phyloP scores from a whole-genome alignment of 305 asterid species.

The Fraxinus platypoda region DNA sequence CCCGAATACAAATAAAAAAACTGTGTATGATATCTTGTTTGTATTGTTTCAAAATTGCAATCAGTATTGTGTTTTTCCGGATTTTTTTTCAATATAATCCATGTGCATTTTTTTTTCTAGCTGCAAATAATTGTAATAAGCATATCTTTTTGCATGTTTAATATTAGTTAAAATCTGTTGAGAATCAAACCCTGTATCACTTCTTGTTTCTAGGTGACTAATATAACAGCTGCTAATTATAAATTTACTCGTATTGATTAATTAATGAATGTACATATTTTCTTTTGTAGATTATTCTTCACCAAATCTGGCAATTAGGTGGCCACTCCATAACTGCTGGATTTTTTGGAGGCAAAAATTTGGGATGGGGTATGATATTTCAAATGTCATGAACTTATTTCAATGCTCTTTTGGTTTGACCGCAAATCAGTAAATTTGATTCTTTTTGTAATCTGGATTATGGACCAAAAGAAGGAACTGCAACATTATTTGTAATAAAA shows the following conservation, averaged over 20 bases:
- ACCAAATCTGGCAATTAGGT: not conserved
- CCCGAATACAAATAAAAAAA: too few species aligned
- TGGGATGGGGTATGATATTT: not conserved
- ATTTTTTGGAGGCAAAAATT: not conserved
- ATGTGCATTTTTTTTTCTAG: not conserved
- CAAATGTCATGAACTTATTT: not conserved
- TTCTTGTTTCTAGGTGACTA: not conserved
- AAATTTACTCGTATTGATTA: not conserved
- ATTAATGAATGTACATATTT: not conserved
- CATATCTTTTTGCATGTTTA: not conserved
- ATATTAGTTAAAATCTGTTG: not conserved
- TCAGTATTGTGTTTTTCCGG: not conserved
- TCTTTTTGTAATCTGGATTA: not conserved
- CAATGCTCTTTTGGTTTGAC: not conserved
- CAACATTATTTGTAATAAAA: not conserved
- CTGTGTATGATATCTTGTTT: not conserved
- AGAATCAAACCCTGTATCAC: not conserved
- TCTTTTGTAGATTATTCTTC: not conserved
- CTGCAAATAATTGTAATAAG: not conserved
- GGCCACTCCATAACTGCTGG: not conserved
- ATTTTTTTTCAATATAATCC: not conserved
- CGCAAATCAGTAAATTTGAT: not conserved
- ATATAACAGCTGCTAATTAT: not conserved
- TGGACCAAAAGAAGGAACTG: not conserved
- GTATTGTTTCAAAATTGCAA: not conserved